Conservation (phyloP, 768 basidiomycete genomes). For the Ephemerocybe angulata region DNA sequence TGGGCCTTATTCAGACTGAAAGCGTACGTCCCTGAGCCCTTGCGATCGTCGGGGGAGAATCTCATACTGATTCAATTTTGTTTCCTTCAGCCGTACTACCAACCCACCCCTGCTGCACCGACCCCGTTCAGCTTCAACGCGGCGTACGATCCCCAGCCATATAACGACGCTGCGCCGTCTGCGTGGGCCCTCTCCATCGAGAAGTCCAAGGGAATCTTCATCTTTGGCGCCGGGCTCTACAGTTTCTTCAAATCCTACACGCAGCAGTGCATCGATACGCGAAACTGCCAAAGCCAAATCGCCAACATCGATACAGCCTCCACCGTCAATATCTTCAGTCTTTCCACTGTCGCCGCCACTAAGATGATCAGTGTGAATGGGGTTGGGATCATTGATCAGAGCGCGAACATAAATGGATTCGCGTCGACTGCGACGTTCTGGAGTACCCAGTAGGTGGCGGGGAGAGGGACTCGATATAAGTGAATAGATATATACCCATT, state of each 20-base stretch:
- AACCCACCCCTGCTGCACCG: constrained; percentile 55
- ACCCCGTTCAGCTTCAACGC: constrained; percentile 47
- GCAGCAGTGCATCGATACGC: constrained; percentile 42
- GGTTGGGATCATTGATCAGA: constrained; percentile 44
- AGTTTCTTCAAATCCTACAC: constrained; percentile 68
- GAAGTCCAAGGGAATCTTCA: constrained; percentile 50
- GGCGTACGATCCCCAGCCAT: constrained; percentile 53
- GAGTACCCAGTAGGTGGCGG: constrained; percentile 29
- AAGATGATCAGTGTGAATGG: constrained; percentile 50
- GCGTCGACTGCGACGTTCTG: constrained; percentile 50
- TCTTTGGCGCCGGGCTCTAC: constrained; percentile 70
- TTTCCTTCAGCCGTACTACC: constrained; percentile 50
- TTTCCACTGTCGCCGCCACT: constrained; percentile 55
- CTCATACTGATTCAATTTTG: too few species aligned
- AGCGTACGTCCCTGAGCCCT: constrained; percentile 60
- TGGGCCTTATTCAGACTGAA: constrained; percentile 74
- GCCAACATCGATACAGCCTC: constrained; percentile 49
- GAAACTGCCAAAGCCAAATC: constrained; percentile 56
- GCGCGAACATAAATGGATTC: constrained; percentile 52
- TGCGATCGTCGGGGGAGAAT: constrained; percentile 71
- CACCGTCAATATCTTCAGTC: constrained; percentile 47
- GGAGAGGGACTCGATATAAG: too few species aligned
- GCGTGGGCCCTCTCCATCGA: constrained; percentile 54
- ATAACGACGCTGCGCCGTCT: constrained; percentile 30
- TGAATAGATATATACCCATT: too few species aligned